phyloP scores from a whole-genome alignment of 2,329 filamentous ascomycete species.

The Acephala macrosclerotiorum region DNA sequence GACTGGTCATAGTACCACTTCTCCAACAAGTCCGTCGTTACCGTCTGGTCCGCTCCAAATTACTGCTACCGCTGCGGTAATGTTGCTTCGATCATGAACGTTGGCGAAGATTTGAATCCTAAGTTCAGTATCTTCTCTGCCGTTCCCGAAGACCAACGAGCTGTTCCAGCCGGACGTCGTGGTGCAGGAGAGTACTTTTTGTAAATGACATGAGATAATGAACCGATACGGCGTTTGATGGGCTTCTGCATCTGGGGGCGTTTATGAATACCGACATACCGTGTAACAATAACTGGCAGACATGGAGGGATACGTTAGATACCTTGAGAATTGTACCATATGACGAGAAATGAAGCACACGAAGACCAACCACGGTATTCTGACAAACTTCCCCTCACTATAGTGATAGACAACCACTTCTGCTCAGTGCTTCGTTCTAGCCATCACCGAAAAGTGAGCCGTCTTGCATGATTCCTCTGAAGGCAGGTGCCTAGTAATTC shows the following conservation, averaged over 20 bases:
- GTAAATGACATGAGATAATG: conserved; percentile 25
- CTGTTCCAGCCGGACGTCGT: conserved; percentile 75
- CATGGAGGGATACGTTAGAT: background rate
- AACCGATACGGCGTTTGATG: conserved; percentile 14
- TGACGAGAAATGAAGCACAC: conserved; percentile 11
- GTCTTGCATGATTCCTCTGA: background rate
- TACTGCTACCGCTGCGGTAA: conserved; percentile 58
- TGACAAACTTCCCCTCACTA: background rate
- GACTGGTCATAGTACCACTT: conserved; percentile 77
- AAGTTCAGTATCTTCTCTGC: conserved; percentile 93
- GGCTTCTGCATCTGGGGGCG: conserved; percentile 15
- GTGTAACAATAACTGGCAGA: background rate
- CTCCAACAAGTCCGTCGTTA: conserved; percentile 90
- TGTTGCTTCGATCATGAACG: conserved; percentile 84
- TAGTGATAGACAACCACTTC: background rate
- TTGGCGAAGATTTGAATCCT: conserved; percentile 83
- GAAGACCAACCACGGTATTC: background rate
- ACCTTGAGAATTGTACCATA: conserved; percentile 5
- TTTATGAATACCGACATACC: conserved; percentile 9
- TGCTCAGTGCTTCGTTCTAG: background rate
- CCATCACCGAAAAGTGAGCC: background rate
- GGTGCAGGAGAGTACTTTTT: conserved; percentile 77
- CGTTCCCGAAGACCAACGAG: conserved; percentile 84
- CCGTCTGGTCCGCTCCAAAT: conserved; percentile 65
- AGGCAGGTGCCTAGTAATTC: too few relatives aligned